Base-by-base conservation (phyloP, 371 early-diverging fungal species). In the Synchytrium microbalum region DNA sequence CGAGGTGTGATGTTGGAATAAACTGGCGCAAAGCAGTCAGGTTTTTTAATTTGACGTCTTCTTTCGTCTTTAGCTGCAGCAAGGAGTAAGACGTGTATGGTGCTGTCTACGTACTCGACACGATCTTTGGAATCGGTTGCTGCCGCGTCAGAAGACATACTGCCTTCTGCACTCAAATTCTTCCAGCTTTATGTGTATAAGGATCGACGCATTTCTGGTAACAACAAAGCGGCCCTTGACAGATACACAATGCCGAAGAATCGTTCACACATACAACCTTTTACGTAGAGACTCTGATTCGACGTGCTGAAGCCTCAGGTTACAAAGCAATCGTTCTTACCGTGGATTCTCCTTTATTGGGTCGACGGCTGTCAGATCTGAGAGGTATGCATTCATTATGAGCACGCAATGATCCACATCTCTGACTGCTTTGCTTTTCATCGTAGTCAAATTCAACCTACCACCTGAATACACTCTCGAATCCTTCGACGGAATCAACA, bases 311-410 rank as follows among this genome's bases (percentile, higher is more conserved):
- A 38, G 23, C 13, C 25, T 56, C 62, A 14, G 72, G 72, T 23
- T 72, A 64, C 62, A 55, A 68, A 57, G 73, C 72, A n/a, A 32
- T 72, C 23, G 58, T 63, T 1, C 29, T 72, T 10, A 72, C 72
- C 19, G 74, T 72, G n/a, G 72, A 72, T n/a, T n/a, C n/a, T n/a
- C n/a, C n/a, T n/a, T n/a, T n/a, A n/a, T n/a, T 59, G 51, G 65
- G 70, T 5, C 69, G 66, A 26, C 63, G 66, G 14, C 23, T 69
- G 23, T 57, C 59, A 14, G 58, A 62, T 2, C 62, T 68, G 54
- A 32, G 58, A 38, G 24, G 66, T 31, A 25, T 32, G 56, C 59
- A 67, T 55, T 64, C 64, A 55, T 3, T 60, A 19, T 51, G 62
- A 26, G 63, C 69, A 54, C 54, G 53, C 54, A 31, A 70, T 67